These are phyloP conservation scores for Pythium pyrilobum DNA, from an alignment of 352 stramenopile genomes.

Conservation along the genomic window DNA sequence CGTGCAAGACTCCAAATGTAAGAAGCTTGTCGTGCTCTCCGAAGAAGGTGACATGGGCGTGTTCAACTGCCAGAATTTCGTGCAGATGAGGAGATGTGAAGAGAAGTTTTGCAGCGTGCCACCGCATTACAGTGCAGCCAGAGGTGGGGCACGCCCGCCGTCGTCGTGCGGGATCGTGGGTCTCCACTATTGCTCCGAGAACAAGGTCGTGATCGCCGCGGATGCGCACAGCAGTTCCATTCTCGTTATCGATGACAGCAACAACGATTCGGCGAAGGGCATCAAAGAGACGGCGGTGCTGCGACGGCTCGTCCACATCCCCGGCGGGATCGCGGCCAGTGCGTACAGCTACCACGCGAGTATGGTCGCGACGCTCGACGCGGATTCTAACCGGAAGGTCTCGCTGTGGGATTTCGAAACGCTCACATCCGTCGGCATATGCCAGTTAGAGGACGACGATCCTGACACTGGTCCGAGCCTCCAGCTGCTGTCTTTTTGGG, in stretches of 20 bases:
- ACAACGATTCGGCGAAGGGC: slow-evolving; percentile 37
- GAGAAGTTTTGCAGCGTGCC: slow-evolving; percentile 30
- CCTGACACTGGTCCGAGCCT: slow-evolving; percentile 21
- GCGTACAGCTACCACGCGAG: slow-evolving; percentile 65
- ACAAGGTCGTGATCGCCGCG: slow-evolving; percentile 60
- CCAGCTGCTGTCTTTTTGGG: slow-evolving; percentile 55
- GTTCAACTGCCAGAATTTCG: slow-evolving; percentile 71
- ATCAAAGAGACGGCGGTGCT: slow-evolving; percentile 41
- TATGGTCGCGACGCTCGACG: slow-evolving; percentile 53
- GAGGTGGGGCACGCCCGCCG: background rate
- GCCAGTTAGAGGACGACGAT: slow-evolving; percentile 19
- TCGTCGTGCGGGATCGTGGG: slow-evolving; percentile 42
- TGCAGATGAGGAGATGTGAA: slow-evolving; percentile 62
- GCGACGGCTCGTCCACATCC: slow-evolving; percentile 52
- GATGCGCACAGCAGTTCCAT: slow-evolving; percentile 44
- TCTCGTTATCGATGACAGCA: slow-evolving; percentile 65
- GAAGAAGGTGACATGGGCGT: slow-evolving; percentile 55
- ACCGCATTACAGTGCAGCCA: background rate
- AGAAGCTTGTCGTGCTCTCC: slow-evolving; percentile 56
- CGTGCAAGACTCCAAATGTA: slow-evolving; percentile 46
- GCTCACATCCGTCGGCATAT: slow-evolving; percentile 37
- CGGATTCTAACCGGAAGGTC: slow-evolving; percentile 28
- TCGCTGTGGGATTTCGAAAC: slow-evolving; percentile 81
- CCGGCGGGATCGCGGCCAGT: slow-evolving; percentile 40
- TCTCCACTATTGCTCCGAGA: slow-evolving; percentile 69